Conservation (phyloP, 1,284 basidiomycete genomes). For the Puccinia novopanici region DNA sequence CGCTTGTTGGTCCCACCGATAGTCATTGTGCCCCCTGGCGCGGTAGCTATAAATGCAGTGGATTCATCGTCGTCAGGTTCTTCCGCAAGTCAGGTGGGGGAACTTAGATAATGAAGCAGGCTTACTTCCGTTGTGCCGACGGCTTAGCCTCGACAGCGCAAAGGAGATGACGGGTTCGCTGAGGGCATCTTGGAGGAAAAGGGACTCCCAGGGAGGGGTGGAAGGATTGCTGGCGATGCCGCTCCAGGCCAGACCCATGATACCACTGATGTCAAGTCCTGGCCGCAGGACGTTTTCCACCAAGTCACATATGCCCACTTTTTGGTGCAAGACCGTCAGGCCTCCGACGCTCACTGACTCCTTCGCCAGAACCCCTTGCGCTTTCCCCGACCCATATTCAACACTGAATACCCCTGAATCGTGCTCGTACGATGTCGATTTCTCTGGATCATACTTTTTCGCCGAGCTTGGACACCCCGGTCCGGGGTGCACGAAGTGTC, state of each 20-base stretch:
- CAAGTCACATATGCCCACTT: conserved; percentile 37
- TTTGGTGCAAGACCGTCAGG: conserved; percentile 34
- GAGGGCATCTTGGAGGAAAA: conserved; percentile 40
- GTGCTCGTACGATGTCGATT: conserved; percentile 25
- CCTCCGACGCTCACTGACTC: conserved; percentile 38
- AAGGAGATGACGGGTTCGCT: conserved; percentile 47
- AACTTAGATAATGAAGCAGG: background rate
- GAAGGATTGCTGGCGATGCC: conserved; percentile 49
- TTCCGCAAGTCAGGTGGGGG: background rate
- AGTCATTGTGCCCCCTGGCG: conserved; percentile 48
- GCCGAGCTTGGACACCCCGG: conserved; percentile 41
- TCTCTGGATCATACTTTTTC: conserved; percentile 29
- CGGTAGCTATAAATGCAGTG: conserved; percentile 13
- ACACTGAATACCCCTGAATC: conserved; percentile 27
- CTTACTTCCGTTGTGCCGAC: background rate
- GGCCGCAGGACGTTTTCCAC: conserved; percentile 47
- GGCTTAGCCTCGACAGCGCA: conserved; percentile 31
- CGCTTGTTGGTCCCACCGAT: conserved; percentile 43
- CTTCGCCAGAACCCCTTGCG: conserved; percentile 25
- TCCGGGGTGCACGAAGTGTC: conserved; percentile 19
- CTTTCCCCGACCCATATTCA: conserved; percentile 48
- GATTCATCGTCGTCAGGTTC: background rate
- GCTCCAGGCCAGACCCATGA: conserved; percentile 47
- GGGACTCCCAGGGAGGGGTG: conserved; percentile 44
- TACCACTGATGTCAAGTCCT: conserved; percentile 47